Conservation (phyloP, 805 yeast genomes). For the Barnettozyma siamensis region DNA sequence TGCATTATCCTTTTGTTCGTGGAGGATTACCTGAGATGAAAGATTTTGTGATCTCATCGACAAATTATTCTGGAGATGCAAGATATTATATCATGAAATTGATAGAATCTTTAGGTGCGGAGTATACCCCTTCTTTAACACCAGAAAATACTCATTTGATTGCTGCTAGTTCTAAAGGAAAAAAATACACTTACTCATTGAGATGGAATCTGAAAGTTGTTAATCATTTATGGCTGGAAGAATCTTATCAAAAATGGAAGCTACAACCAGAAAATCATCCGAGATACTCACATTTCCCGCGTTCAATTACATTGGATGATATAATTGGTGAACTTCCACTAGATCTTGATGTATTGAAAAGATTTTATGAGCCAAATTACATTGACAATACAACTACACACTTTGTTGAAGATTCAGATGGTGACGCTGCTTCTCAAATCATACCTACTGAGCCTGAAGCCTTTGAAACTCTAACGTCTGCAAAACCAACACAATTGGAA, state of each 20-base stretch:
- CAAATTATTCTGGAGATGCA: conserved; percentile 85
- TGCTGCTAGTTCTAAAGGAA: conserved; percentile 62
- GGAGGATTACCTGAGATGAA: conserved; percentile 48
- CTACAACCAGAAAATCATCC: conserved; percentile 39
- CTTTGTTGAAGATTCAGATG: conserved; percentile 22
- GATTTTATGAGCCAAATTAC: conserved; percentile 31
- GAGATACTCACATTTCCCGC: conserved; percentile 44
- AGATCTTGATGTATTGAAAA: conserved; percentile 34
- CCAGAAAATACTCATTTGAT: conserved; percentile 66
- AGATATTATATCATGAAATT: conserved; percentile 63
- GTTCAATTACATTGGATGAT: conserved; percentile 36
- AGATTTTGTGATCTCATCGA: conserved; percentile 54
- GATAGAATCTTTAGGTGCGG: conserved; percentile 66
- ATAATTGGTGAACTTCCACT: conserved; percentile 49
- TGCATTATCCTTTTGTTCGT: conserved; percentile 61
- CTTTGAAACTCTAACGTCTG: not conserved
- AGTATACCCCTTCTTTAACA: conserved; percentile 60
- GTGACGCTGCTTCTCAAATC: conserved; percentile 10
- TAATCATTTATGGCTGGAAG: conserved; percentile 88
- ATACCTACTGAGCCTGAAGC: not conserved
- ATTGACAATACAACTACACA: conserved; percentile 19
- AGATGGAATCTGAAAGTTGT: conserved; percentile 63
- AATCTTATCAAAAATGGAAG: conserved; percentile 61
- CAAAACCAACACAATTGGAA: not conserved
- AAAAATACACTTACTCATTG: conserved; percentile 67